Conservation (phyloP, 495 filamentous ascomycete genomes). For the Penicillium atrosanguineum region DNA sequence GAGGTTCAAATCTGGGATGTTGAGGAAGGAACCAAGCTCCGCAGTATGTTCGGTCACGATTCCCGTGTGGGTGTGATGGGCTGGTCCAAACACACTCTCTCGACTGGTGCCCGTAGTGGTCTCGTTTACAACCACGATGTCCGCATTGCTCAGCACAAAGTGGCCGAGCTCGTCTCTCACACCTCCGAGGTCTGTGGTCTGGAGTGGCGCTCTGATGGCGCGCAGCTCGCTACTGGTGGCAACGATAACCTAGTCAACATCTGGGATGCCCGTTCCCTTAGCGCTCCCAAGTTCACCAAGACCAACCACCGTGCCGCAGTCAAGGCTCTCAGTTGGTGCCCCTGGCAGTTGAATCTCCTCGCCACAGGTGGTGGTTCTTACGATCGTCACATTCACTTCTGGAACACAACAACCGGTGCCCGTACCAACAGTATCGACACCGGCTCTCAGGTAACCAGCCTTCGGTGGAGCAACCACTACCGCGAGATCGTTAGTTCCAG, state of each 20-base stretch:
- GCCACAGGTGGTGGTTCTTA: slow-evolving; percentile 96
- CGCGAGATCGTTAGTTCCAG: slow-evolving; percentile 96
- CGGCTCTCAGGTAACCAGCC: slow-evolving; percentile 91
- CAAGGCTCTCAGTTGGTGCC: slow-evolving; percentile 98
- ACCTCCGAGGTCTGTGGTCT: slow-evolving; percentile 97
- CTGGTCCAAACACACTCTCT: slow-evolving; percentile 97
- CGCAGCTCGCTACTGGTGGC: slow-evolving; percentile 93
- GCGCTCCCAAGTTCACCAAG: slow-evolving; percentile 96
- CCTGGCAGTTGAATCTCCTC: slow-evolving; percentile 95
- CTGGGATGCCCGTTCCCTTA: slow-evolving; percentile 93
- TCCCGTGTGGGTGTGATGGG: slow-evolving; percentile 96
- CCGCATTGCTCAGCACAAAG: slow-evolving; percentile 95
- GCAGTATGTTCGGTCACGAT: slow-evolving; percentile 97
- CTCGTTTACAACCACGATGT: slow-evolving; percentile 99
- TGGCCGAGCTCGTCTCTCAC: slow-evolving; percentile 93
- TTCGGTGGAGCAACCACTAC: slow-evolving; percentile 94
- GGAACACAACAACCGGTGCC: slow-evolving; percentile 96
- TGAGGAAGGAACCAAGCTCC: slow-evolving; percentile 88
- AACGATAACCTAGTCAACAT: slow-evolving; percentile 99
- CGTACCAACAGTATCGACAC: slow-evolving; percentile 99
- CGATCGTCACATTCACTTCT: slow-evolving; percentile 98
- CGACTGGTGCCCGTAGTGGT: slow-evolving; percentile 89
- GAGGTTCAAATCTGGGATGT: slow-evolving; percentile 99
- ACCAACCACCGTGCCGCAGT: slow-evolving; percentile 98
- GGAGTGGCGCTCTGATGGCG: slow-evolving; percentile 94